phyloP scores from a whole-genome alignment of 2,329 filamentous ascomycete genomes.

The Fusarium begoniae region DNA sequence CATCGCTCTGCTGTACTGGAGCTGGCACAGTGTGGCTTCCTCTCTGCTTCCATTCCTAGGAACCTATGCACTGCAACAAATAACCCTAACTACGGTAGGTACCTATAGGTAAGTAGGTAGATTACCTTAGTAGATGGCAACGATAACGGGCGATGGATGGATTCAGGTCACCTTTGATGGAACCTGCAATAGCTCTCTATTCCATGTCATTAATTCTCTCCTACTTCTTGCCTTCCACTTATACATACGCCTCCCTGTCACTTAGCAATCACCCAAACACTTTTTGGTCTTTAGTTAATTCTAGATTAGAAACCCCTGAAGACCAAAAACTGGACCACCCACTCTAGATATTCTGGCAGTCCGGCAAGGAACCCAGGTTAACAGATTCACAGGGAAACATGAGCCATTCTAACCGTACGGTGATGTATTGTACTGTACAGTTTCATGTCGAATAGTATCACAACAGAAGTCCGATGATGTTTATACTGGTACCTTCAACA shows the following conservation, averaged over 20 bases:
- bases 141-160: slow-evolving; percentile 13
- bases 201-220: slow-evolving; percentile 30
- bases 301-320: slow-evolving; percentile 28
- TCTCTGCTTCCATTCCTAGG: background rate
- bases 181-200: slow-evolving; percentile 23
- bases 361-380: background rate
- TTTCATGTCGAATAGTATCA: slow-evolving; percentile 16
- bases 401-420: background rate
- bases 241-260: slow-evolving; percentile 10
- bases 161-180: slow-evolving; percentile 10
- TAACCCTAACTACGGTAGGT: background rate
- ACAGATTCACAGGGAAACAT: slow-evolving; percentile 23
- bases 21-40: slow-evolving; percentile 27
- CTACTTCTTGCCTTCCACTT: slow-evolving; percentile 8
- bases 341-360: slow-evolving; percentile 11
- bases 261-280: slow-evolving; percentile 3
- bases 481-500: slow-evolving; percentile 16
- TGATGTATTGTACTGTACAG: slow-evolving; percentile 4
- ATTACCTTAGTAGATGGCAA: background rate
- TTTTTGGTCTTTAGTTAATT: slow-evolving; percentile 12
- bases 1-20: slow-evolving; percentile 4
- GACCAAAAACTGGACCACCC: slow-evolving; percentile 29
- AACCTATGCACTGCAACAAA: background rate
- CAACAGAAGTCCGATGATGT: slow-evolving; percentile 19
- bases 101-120: no score